Base-by-base conservation (phyloP, 768 basidiomycete species). In the Phanerochaete carnosa region DNA sequence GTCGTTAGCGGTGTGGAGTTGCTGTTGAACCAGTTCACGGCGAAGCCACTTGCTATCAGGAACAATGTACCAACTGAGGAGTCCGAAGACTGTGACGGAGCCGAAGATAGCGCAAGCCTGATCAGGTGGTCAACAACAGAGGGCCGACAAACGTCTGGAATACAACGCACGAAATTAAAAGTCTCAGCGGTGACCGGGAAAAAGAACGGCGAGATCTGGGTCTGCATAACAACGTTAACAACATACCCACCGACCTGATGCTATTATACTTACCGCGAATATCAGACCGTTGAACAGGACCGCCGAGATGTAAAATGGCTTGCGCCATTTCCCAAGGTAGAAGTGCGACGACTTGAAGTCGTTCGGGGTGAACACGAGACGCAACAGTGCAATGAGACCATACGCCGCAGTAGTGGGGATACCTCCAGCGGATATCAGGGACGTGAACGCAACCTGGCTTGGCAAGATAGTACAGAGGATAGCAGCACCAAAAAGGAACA, bases 391-490 rank as follows among this genome's bases (percentile, higher is more conserved):
- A 61, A 95, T 94, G 46, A 95, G 78, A 0, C 86, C 91, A 68
- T 95, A 95, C 1, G 92, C 90, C 0, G 93, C 92, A 60, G 94
- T 93, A 2, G 90, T 94, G 0, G 94, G 94, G 2, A 93, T 80
- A 4, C 80, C 92, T 25, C 91, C 90, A 7, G 93, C 95, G 12
- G 92, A 94, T 45, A 95, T 83, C 61, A 96, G 79, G 15, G 93
- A 95, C 2, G 89, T 94, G 77, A 96, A 97, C 2, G 95, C 94
- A 37, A 95, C 95, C 66, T 90, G 86, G 67, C 90, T 92, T 0
- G 94, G 92, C 26, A 96, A 76, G 68, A 95, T 95, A 9, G 90
- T 89, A 77, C 92, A 94, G n/a, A 95, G 80, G 23, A 95, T 66
- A 32, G 75, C 46, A 0, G 89, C 87, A 0, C 85, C 89, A 63